Evolutionary conservation across 805 yeast genomes (phyloP), one percentile per base, ranked within the genome.

Genomic region (Saccharomycopsis olivae): DNA sequence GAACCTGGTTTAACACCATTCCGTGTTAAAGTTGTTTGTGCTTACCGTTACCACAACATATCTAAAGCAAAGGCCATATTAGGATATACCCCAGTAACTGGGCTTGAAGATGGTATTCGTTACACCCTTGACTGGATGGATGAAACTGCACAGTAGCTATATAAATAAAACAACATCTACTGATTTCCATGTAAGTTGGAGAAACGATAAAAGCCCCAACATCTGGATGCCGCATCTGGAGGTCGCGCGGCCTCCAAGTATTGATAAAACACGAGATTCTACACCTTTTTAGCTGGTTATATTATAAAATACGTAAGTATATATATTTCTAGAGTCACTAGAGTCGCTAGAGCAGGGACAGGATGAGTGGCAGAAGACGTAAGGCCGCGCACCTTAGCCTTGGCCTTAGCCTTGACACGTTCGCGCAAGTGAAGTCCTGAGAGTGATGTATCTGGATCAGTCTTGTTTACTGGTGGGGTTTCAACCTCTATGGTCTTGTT

Each of bases 1-100:
- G 94, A 86, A 54, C 84, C 96, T 2, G 94, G 94, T n/a, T 67
- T 92, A 47, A 87, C 97, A 2, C 95, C 97, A 2, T 92, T 89
- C 64, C 75, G 97, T 61, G 98, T 87, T 17, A 81, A 75, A 48
- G 77, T 89, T 40, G 88, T 88, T 10, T 86, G 96, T 61, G 97
- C 97, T 16, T 75, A 73, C 47, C 79, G 98, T 59, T 92, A 92
- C 59, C 96, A 89, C 58, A 85, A 88, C 55, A 87, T 92, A 47
- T 53, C 82, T 28, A 89, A 87, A 60, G 97, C 98, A 3, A 87
- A 85, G 54, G 59, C 60, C 10, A 46, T 78, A 14, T 65, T 92
- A 41, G 95, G 81, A 2, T 92, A 92, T 58, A 62, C 65, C 47
- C 98, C 99, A 29, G 70, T 67, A 27, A 88, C 86, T 44, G 80